Evolutionary conservation across 495 filamentous ascomycete genomes (phyloP).

Genomic region (Pseudomonodictys pantanalensis): DNA sequence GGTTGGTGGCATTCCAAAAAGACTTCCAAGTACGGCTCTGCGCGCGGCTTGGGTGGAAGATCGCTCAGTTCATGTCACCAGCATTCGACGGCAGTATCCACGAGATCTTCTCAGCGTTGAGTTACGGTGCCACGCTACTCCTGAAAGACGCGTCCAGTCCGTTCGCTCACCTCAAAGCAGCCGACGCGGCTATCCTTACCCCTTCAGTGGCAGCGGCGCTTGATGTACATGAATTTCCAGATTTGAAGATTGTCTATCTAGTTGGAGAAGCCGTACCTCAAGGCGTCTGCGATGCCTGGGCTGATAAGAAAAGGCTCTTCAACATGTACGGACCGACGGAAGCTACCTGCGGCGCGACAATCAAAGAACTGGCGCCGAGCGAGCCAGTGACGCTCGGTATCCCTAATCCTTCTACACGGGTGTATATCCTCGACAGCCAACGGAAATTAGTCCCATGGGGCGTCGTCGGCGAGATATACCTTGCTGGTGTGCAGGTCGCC

Average conservation of each 20-base stretch:
- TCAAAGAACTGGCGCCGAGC: constrained; percentile 16
- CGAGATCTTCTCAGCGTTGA: constrained; percentile 24
- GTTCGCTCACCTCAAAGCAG: constrained; percentile 1
- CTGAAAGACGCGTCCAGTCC: background rate
- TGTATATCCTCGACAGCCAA: constrained; percentile 39
- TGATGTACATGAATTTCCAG: background rate
- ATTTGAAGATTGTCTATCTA: constrained; percentile 23
- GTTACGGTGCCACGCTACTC: constrained; percentile 14
- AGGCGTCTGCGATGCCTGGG: constrained; percentile 35
- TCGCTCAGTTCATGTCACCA: constrained; percentile 23
- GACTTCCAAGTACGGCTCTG: constrained; percentile 2
- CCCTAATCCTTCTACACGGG: constrained; percentile 34
- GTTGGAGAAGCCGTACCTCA: constrained; percentile 40
- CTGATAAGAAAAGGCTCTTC: constrained; percentile 28
- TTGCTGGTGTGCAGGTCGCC: constrained; percentile 42
- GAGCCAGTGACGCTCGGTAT: constrained; percentile 38
- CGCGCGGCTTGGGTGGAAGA: background rate
- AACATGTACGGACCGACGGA: constrained; percentile 47
- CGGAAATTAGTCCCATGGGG: constrained; percentile 28
- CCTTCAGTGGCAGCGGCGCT: constrained; percentile 10
- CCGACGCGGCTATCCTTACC: constrained; percentile 6
- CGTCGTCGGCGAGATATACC: constrained; percentile 40
- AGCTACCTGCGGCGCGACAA: constrained; percentile 37
- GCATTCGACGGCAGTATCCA: constrained; percentile 25
- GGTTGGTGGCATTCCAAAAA: constrained; percentile 18